A percentile compares a stretch with the other conserved stretches of the same genome.
Conservation (phyloP, 306 rosid species). For the Sphenostylis stenocarpa region DNA sequence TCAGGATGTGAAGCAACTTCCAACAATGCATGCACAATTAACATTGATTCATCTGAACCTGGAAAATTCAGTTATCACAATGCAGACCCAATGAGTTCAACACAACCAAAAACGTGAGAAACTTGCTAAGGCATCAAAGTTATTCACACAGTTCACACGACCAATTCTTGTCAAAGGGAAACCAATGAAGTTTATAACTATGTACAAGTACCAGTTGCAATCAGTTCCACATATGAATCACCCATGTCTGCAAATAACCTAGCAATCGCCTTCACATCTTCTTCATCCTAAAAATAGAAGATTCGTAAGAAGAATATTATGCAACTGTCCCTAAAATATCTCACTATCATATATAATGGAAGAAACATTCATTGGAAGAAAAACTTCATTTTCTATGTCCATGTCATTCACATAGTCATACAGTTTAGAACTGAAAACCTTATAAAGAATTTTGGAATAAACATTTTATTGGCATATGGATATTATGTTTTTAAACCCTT, state of each 20-base stretch:
- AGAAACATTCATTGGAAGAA: background rate
- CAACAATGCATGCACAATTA: conserved; percentile 85
- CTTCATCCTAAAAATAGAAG: conserved; percentile 76
- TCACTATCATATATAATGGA: background rate
- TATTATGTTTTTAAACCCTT: background rate
- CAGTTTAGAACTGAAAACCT: background rate
- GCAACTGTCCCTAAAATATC: background rate
- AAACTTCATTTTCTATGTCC: conserved; percentile 17
- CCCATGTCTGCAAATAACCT: conserved; percentile 99
- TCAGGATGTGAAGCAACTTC: conserved; percentile 99
- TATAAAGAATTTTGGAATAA: background rate
- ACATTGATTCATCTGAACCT: conserved; percentile 93
- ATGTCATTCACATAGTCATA: conserved; percentile 1
- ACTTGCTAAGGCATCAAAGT: conserved; percentile 21
- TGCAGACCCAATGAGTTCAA: conserved; percentile 26
- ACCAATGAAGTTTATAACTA: background rate
- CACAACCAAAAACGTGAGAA: conserved; percentile 24
- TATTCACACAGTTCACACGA: conserved; percentile 24
- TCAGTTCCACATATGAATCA: conserved; percentile 91
- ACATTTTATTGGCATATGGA: background rate
- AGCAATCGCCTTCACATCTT: conserved; percentile 98
- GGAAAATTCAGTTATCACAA: conserved; percentile 38
- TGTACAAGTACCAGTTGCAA: conserved; percentile 69
- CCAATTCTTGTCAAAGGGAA: conserved; percentile 25
- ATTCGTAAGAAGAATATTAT: conserved; percentile 10